These are phyloP conservation scores for Aureobasidium sp. DNA, from an alignment of 2,329 filamentous ascomycete genomes.

Conservation along the genomic window DNA sequence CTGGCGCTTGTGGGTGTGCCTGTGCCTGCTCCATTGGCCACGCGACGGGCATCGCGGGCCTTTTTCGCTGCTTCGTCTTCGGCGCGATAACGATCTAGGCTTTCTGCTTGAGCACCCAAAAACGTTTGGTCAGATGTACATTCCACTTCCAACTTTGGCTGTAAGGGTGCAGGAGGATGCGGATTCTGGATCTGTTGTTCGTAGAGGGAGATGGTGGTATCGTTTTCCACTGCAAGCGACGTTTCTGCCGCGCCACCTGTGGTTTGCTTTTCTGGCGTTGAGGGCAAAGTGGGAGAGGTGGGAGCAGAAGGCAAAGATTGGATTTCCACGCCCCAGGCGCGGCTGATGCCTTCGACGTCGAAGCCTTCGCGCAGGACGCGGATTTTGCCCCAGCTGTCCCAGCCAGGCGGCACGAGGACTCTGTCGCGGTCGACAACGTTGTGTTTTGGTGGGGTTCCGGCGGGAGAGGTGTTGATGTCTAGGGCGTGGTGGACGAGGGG, in stretches of 20 bases:
- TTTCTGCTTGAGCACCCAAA: slow-evolving; percentile 54
- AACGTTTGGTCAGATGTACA: slow-evolving; percentile 30
- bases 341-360: slow-evolving; percentile 78
- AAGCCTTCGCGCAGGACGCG: slow-evolving; percentile 85
- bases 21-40: slow-evolving; percentile 19
- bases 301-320: slow-evolving; percentile 10
- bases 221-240: slow-evolving; percentile 13
- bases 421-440: slow-evolving; percentile 62
- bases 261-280: slow-evolving; percentile 2
- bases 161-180: slow-evolving; percentile 23
- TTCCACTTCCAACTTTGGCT: slow-evolving; percentile 28
- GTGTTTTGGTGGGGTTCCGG: slow-evolving; percentile 53
- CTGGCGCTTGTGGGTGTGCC: slow-evolving; percentile 2
- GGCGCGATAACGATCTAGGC: slow-evolving; percentile 58
- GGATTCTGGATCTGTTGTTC: slow-evolving; percentile 27
- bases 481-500: slow-evolving; percentile 78
- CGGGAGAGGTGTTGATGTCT: slow-evolving; percentile 67
- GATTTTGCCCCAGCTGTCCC: slow-evolving; percentile 98
- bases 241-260: slow-evolving; percentile 18
- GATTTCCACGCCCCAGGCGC: slow-evolving; percentile 56
- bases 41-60: slow-evolving; percentile 20
- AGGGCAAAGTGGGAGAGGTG: neutral
- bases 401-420: slow-evolving; percentile 90
- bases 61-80: slow-evolving; percentile 51
- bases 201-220: slow-evolving; percentile 25